Evolutionary conservation across 257 asterid species (phyloP).

Genomic region (Lithospermum erythrorhizon): DNA sequence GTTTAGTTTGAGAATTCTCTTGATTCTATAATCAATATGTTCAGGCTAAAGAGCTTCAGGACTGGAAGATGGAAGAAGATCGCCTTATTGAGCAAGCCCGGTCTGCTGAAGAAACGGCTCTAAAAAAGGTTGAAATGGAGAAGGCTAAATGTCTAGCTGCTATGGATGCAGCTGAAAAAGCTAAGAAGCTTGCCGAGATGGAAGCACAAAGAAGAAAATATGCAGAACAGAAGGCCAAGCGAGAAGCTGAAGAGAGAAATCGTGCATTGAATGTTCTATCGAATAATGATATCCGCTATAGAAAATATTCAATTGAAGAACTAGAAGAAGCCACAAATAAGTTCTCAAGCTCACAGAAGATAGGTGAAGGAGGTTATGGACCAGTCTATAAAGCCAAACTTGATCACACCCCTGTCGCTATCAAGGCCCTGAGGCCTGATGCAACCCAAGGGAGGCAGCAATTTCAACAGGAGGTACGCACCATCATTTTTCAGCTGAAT

Average conservation of each 20-base stretch:
- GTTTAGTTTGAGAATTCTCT: too few species aligned
- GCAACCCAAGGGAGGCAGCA: conserved; percentile 73
- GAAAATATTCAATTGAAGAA: conserved; percentile 59
- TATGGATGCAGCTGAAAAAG: conserved; percentile 64
- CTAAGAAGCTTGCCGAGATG: conserved; percentile 58
- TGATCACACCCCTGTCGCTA: conserved; percentile 78
- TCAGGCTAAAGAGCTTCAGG: conserved; percentile 43
- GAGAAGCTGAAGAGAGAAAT: conserved; percentile 45
- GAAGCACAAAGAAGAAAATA: conserved; percentile 52
- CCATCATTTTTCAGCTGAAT: background rate
- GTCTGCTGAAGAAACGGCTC: conserved; percentile 43
- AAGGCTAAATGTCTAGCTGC: conserved; percentile 70
- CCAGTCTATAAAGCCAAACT: conserved; percentile 69
- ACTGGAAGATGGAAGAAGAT: conserved; percentile 32
- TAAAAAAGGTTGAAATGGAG: conserved; percentile 42
- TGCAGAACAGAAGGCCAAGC: conserved; percentile 51
- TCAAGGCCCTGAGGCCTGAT: conserved; percentile 64
- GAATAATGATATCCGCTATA: conserved; percentile 39
- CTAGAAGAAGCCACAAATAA: conserved; percentile 47
- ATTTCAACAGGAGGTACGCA: conserved; percentile 72
- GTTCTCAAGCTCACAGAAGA: conserved; percentile 35
- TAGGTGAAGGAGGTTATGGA: conserved; percentile 91
- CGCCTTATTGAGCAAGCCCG: conserved; percentile 42
- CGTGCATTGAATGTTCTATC: conserved; percentile 38
- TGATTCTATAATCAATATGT: background rate